phyloP scores from a whole-genome alignment of 371 early-diverging fungal species.

The Mortierella sp. region DNA sequence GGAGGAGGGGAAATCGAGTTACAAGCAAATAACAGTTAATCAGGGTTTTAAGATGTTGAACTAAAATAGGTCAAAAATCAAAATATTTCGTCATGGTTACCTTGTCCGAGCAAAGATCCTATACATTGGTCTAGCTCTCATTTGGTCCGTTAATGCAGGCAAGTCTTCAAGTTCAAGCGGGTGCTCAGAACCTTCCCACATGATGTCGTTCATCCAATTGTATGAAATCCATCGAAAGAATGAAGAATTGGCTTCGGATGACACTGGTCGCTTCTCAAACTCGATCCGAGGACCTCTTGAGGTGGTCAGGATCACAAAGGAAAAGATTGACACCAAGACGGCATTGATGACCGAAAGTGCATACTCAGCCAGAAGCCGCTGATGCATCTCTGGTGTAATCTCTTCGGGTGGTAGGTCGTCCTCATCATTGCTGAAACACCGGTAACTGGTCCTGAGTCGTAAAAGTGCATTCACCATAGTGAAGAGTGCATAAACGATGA shows the following conservation, averaged over 20 bases:
- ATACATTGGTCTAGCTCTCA: constrained; percentile 48
- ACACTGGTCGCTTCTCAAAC: constrained; percentile 39
- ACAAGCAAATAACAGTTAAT: not conserved
- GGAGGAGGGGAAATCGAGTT: not conserved
- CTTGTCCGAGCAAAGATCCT: constrained; percentile 43
- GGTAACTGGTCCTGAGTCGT: constrained; percentile 27
- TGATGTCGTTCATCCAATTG: constrained; percentile 48
- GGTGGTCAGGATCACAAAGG: constrained; percentile 23
- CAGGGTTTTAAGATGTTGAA: not conserved
- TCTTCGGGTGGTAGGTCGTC: constrained; percentile 6
- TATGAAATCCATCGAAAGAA: constrained; percentile 49
- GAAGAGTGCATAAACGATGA: constrained; percentile 36
- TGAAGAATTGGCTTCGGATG: constrained; percentile 39
- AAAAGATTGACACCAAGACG: constrained; percentile 24
- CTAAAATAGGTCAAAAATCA: not conserved
- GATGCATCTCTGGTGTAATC: constrained; percentile 7
- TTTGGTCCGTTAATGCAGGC: constrained; percentile 41
- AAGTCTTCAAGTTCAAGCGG: constrained; percentile 31
- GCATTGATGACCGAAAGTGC: constrained; percentile 25
- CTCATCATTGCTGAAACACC: constrained; percentile 9
- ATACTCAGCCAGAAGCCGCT: constrained; percentile 22
- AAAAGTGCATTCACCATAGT: constrained; percentile 31
- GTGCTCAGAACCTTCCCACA: constrained; percentile 45
- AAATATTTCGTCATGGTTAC: constrained; percentile 1
- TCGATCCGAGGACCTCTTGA: constrained; percentile 37